Evolutionary conservation across 768 basidiomycete species (phyloP).

Genomic region (Mycena metata): DNA sequence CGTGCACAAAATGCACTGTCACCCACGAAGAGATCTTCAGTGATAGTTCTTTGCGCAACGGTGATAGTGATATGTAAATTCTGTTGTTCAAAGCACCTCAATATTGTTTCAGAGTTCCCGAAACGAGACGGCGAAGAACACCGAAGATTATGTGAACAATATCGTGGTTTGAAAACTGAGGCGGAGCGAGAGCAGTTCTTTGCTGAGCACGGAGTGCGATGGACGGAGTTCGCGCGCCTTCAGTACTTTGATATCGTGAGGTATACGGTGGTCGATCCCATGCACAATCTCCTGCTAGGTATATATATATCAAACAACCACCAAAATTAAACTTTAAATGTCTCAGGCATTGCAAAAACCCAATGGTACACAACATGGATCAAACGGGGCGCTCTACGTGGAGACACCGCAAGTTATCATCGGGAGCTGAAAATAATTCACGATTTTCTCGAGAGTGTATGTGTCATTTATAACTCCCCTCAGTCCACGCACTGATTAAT

Average conservation of each 20-base stretch:
- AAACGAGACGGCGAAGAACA: not conserved
- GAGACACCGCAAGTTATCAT: slow-evolving; percentile 18
- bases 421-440: slow-evolving; percentile 40
- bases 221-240: slow-evolving; percentile 37
- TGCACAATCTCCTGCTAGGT: not conserved
- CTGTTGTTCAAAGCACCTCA: too few relatives aligned
- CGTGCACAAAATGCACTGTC: slow-evolving; percentile 34
- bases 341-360: slow-evolving; percentile 42
- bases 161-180: not conserved
- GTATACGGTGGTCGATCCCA: not conserved
- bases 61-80: not conserved
- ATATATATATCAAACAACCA: not conserved
- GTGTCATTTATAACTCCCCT: not conserved
- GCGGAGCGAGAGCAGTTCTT: slow-evolving; percentile 11
- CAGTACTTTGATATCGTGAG: slow-evolving; percentile 36
- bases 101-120: not conserved
- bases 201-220: slow-evolving; percentile 31
- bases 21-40: not conserved
- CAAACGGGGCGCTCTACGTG: slow-evolving; percentile 25
- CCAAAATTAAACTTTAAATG: too few relatives aligned
- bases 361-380: slow-evolving; percentile 46
- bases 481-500: not conserved
- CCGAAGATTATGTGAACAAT: not conserved
- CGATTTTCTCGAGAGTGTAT: slow-evolving; percentile 30
- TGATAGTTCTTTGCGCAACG: not conserved